A percentile compares a stretch with the other conserved stretches of the same genome.
Conservation (phyloP, 2,329 filamentous ascomycete genomes). For the Diaporthe australafricana region DNA sequence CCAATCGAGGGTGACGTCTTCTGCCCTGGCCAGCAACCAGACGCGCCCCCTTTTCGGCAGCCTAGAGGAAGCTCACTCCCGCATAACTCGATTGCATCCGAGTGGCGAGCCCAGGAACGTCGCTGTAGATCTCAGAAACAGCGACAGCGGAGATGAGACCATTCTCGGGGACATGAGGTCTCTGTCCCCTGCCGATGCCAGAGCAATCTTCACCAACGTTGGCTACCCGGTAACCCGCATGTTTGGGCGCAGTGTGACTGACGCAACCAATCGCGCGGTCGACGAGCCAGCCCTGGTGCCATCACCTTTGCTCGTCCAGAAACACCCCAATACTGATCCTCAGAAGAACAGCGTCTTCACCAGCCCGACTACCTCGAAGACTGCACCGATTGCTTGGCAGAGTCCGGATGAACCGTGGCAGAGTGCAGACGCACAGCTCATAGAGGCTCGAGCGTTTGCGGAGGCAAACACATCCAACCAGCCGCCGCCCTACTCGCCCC, state of each 20-base stretch:
- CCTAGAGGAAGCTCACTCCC: slow-evolving; percentile 52
- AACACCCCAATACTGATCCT: not conserved
- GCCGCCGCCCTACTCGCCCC: slow-evolving; percentile 40
- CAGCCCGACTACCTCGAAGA: slow-evolving; percentile 1
- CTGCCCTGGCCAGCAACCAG: slow-evolving; percentile 41
- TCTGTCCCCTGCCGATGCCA: slow-evolving; percentile 13
- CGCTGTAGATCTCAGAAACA: slow-evolving; percentile 10
- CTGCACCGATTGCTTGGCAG: slow-evolving; percentile 9
- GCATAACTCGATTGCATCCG: slow-evolving; percentile 48
- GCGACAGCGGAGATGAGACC: not conserved
- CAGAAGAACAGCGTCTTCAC: not conserved
- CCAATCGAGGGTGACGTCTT: not conserved
- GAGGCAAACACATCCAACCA: slow-evolving; percentile 28
- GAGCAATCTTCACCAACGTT: slow-evolving; percentile 7
- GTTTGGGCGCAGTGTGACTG: slow-evolving; percentile 22
- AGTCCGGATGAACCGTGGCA: not conserved
- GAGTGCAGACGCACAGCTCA: not conserved
- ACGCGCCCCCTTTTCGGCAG: slow-evolving; percentile 51
- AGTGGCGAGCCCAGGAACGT: slow-evolving; percentile 23
- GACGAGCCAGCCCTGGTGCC: slow-evolving; percentile 3
- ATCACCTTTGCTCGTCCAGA: slow-evolving; percentile 33
- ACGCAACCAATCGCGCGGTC: slow-evolving; percentile 10
- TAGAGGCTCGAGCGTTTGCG: slow-evolving; percentile 20
- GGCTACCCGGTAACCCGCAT: not conserved
- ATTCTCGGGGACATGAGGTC: slow-evolving; percentile 19